Percentiles rank a stretch among this genome's conserved stretches.
Evolutionary conservation across 1,139 yeast genomes (phyloP).

Genomic region (Kluyveromyces sp.): DNA sequence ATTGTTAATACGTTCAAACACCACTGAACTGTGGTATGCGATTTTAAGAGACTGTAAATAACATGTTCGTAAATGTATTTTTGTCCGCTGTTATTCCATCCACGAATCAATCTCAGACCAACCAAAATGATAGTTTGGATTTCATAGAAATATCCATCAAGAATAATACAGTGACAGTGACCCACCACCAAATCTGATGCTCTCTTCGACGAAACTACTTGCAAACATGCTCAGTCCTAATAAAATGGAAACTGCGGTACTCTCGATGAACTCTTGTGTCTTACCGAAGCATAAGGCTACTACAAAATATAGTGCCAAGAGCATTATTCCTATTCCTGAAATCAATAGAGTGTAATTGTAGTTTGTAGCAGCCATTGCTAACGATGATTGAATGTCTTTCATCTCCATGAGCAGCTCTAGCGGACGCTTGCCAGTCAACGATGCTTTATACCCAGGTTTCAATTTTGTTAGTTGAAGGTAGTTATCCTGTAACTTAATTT

Average conservation of each 20-base stretch:
- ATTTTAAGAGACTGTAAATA: constrained; percentile 31
- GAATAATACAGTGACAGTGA: constrained; percentile 21
- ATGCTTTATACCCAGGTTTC: constrained; percentile 5
- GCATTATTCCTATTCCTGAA: constrained; percentile 39
- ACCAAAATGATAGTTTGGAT: constrained; percentile 26
- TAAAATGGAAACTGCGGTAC: constrained; percentile 23
- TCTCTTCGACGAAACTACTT: constrained; percentile 92
- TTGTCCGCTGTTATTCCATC: constrained; percentile 91
- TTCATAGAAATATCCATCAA: neutral
- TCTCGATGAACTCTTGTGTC: constrained; percentile 8
- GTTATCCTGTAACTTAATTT: constrained; percentile 45
- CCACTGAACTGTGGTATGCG: constrained; percentile 41
- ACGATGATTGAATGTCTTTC: constrained; percentile 41
- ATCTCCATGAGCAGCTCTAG: constrained; percentile 37
- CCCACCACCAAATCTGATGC: constrained; percentile 93
- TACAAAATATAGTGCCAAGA: constrained; percentile 27
- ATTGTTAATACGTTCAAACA: constrained; percentile 38
- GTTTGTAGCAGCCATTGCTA: constrained; percentile 66
- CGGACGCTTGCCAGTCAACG: constrained; percentile 12
- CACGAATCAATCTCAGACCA: constrained; percentile 55
- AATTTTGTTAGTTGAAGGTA: constrained; percentile 46
- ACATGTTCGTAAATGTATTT: constrained; percentile 51
- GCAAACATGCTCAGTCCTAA: constrained; percentile 55
- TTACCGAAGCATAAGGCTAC: constrained; percentile 6
- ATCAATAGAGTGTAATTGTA: constrained; percentile 51